Evolutionary conservation across 2,329 filamentous ascomycete genomes (phyloP), one percentile per base, ranked within the genome.

Genomic region (Ceratocystis cubensis): DNA sequence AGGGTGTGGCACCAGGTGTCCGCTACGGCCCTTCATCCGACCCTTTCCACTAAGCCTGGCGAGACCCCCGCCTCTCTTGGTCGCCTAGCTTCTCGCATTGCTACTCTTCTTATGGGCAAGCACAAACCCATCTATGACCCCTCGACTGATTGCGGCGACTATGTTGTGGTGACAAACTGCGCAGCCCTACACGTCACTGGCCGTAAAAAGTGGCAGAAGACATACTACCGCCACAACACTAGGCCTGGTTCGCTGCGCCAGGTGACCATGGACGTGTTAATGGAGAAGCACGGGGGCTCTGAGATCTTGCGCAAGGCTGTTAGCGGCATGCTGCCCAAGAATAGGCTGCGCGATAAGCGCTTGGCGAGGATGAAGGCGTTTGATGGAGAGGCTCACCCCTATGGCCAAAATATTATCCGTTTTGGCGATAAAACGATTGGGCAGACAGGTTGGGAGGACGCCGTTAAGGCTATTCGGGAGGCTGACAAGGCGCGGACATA

Each of bases 51-150:
- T 69, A 81, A 76, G 75, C 81, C 72, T 71, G 77, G 80, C 71
- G 75, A 85, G 28, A 85, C 85, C 22, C 82, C 85, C 20, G 91
- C 91, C 15, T 86, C 91, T n/a, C 87, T 96, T 50, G 93, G 93
- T 71, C 91, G 93, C 53, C 82, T 96, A 64, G 93, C 93, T 69
- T 91, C 88, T 65, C 86, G 88, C 70, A 96, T 96, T 76, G 93
- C 92, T 69, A 81, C 87, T 65, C 81, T 90, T 69, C 85, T 96
- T 64, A 96, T 97, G 92, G 94, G 94, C 78, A 99, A 99, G 82
- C 88, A 99, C 83, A 99, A 99, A 79, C 94, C 94, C 25, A 96
- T 94, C 76, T 99, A 86, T 79, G 90, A 97, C 78, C 94, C 94
- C 1, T 96, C 91, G 25, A 96, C 92, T 69, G 94, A 99, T 81